These are phyloP conservation scores for Rubia tinctorum DNA, from an alignment of 305 asterid species.

Conservation along the genomic window DNA sequence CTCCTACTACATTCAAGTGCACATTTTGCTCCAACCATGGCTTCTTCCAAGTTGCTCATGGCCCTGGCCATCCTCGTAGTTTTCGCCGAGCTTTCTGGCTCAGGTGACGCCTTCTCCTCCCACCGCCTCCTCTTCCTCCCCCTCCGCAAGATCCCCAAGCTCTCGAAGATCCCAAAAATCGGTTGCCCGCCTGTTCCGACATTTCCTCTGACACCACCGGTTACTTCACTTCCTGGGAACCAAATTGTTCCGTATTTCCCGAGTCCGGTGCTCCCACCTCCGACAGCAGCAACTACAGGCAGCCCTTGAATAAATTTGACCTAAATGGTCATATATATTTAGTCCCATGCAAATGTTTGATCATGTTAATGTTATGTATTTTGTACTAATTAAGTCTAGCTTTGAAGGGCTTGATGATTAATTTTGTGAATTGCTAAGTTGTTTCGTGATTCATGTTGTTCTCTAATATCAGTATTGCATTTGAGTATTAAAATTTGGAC, in stretches of 20 bases:
- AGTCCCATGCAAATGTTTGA: background rate
- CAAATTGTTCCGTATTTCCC: background rate
- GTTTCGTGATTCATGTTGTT: no score
- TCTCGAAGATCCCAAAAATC: no score
- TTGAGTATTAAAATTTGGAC: no score
- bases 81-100: background rate
- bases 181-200: background rate
- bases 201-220: background rate
- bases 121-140: constrained; percentile 14
- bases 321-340: background rate
- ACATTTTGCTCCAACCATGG: background rate
- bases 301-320: background rate
- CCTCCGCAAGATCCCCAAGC: background rate
- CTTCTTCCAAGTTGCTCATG: constrained; percentile 4
- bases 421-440: no score
- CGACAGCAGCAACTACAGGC: background rate
- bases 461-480: no score
- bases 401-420: background rate
- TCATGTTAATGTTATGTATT: background rate
- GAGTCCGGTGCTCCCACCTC: background rate
- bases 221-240: background rate
- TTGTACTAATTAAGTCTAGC: background rate
- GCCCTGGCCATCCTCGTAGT: background rate
- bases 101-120: background rate
- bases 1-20: no score